Evolutionary conservation across 345 rosid species (phyloP), one percentile per base, ranked within the genome.

Genomic region (Brassica incana): DNA sequence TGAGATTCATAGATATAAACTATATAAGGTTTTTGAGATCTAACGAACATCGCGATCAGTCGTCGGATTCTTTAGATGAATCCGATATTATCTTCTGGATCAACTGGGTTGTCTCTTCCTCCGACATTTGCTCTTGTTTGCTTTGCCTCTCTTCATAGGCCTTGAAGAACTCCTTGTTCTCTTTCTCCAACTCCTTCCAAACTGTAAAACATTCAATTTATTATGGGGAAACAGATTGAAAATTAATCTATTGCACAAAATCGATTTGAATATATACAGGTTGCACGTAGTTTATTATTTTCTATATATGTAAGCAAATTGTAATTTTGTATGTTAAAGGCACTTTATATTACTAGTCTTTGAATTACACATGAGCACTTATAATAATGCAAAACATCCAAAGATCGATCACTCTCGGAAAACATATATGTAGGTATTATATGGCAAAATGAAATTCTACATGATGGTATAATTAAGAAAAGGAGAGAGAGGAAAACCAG

Each of bases 111-210:
- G 93, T 94, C 87, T 92, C 94, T 83, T 94, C 92, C 80, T 87
- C 93, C 4, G 98, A 86, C 94, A 94, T 89, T 38, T 83, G 83
- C 33, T 87, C 93, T 35, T 87, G 85, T 80, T 88, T 87, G 88
- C 82, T 75, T 72, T 86, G 91, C 8, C 85, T 86, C 78, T 83
- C 62, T 27, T 84, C 87, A 65, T 94, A 94, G 4, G 79, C 90
- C 83, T 88, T 88, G 65, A 94, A 94, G 90, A 94, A 92, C 20
- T 88, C 92, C 88, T 87, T 92, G 86, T 94, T 94, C 82, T 92
- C 98, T 81, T 90, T 94, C 88, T 89, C 97, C 36, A 94, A 77
- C 76, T 91, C 98, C 27, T 87, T 90, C 98, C 98, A 94, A 63
- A 94, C 98, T 94, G 87, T 40, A 5, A 38, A 12, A 56, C 10